Base-by-base conservation (phyloP, 2,329 filamentous ascomycete species). In the Penicillium sp. region DNA sequence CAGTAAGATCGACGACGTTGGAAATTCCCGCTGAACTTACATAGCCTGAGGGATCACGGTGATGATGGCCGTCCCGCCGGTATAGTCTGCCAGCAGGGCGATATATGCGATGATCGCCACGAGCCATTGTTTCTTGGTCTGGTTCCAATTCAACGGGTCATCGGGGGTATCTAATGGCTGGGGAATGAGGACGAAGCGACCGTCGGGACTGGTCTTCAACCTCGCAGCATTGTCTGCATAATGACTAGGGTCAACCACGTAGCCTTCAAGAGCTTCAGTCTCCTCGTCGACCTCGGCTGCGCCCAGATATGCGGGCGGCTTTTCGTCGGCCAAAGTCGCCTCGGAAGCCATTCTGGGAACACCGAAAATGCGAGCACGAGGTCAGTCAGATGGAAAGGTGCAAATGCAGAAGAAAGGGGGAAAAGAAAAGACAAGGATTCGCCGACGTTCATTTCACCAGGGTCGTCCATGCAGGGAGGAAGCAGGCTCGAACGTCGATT, bases 91-190 rank as follows among this genome's bases (percentile, higher is more conserved):
- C 23, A 75, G 57, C 34, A 75, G 71, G 2, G 73, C 70, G 1
- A 66, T 65, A 13, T 69, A 58, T 9, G 71, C 67, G 3, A 78
- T 60, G n/a, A 75, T 65, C n/a, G 70, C 60, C 1, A 79, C 59
- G 19, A 75, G 68, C 11, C 69, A 27, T 41, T 73, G 69, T 53
- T 80, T 80, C 62, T 70, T 73, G 36, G 54, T 41, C 39, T 64
- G 62, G 18, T 58, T 63, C 77, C 76, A 80, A 53, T 79, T 79
- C 27, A 79, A 57, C 0, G 76, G 76, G 46, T 79, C 76, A 28
- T 72, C 60, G 1, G 71, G 67, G 36, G 76, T 70, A 25, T 69
- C 69, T 38, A 69, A 73, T 0, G 76, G 76, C 54, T 79, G 75
- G 2, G 76, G 77, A 15, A 78, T 75, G 33, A 79, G 64, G 11